A percentile compares a stretch with the other conserved stretches of the same genome.
phyloP scores from a whole-genome alignment of 352 stramenopile species.

The Phytophthora ramorum region DNA sequence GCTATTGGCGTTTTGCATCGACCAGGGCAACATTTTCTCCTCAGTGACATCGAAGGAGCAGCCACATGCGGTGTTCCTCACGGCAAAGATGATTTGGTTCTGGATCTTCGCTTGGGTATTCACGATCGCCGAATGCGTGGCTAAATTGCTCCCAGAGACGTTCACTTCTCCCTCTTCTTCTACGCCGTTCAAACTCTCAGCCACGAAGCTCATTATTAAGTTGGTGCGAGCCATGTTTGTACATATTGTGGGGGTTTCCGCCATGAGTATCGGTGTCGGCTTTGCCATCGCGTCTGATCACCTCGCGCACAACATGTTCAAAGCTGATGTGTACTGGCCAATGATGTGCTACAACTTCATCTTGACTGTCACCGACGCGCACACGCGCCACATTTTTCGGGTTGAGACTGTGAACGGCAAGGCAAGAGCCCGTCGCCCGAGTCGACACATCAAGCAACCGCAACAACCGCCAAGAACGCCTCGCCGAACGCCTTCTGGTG shows the following conservation, averaged over 20 bases:
- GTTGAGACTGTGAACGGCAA: slow-evolving; percentile 21
- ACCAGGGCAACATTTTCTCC: slow-evolving; percentile 20
- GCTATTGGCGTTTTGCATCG: slow-evolving; percentile 18
- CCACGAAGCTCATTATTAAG: slow-evolving; percentile 8
- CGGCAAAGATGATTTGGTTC: slow-evolving; percentile 31
- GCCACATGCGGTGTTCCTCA: slow-evolving; percentile 18
- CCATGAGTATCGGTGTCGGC: slow-evolving; percentile 13
- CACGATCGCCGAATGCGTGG: slow-evolving; percentile 25
- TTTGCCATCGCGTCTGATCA: slow-evolving; percentile 9
- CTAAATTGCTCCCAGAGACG: slow-evolving; percentile 21
- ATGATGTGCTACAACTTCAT: slow-evolving; percentile 37
- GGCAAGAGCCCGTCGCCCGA: slow-evolving; percentile 6
- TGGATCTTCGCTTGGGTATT: slow-evolving; percentile 30
- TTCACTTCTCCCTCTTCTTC: background rate
- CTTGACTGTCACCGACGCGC: slow-evolving; percentile 23
- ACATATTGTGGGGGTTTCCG: slow-evolving; percentile 5
- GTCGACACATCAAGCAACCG: slow-evolving; percentile 3
- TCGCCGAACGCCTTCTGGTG: slow-evolving; percentile 12
- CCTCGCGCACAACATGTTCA: slow-evolving; percentile 5
- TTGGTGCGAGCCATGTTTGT: slow-evolving; percentile 23
- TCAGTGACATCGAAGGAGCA: background rate
- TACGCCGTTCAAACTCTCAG: slow-evolving; percentile 2
- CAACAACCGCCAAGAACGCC: background rate
- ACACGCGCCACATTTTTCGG: slow-evolving; percentile 30
- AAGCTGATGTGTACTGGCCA: slow-evolving; percentile 26